Evolutionary conservation across 164 flowering plant genomes (phyloP).

Genomic region (Vitis rotundifolia): DNA sequence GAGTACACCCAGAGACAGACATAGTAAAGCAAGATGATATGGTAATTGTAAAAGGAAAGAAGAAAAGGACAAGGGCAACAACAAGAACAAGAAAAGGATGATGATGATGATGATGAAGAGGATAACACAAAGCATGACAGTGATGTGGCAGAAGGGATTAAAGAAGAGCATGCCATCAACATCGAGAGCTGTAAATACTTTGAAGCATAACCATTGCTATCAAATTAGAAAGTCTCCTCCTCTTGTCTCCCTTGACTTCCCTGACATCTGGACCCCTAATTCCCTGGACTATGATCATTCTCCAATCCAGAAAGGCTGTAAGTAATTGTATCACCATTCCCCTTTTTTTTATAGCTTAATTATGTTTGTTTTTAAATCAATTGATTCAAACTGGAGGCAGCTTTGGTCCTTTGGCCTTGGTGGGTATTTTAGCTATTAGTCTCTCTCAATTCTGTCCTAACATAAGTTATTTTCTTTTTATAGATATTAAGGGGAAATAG

Average conservation of each 20-base stretch:
- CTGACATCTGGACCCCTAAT: conserved; percentile 47
- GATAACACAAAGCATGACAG: background rate
- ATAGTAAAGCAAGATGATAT: too few relatives aligned
- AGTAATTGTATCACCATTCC: background rate
- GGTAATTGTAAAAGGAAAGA: too few relatives aligned
- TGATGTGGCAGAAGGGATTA: conserved; percentile 10
- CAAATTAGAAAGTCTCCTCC: conserved; percentile 35
- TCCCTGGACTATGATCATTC: conserved; percentile 10
- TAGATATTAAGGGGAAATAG: too few relatives aligned
- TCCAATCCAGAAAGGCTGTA: conserved; percentile 7
- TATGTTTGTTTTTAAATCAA: background rate
- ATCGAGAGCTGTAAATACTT: background rate
- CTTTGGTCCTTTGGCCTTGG: too few relatives aligned
- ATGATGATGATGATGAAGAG: conserved; percentile 1
- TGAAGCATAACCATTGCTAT: conserved; percentile 1
- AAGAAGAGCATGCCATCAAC: conserved; percentile 4
- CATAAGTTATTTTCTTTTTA: too few relatives aligned
- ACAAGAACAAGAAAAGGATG: background rate
- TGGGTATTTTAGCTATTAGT: too few relatives aligned
- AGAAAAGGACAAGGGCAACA: too few relatives aligned
- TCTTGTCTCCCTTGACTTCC: conserved; percentile 46
- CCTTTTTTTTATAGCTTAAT: background rate
- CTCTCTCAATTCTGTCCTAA: too few relatives aligned
- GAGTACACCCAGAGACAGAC: too few relatives aligned
- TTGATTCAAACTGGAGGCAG: too few relatives aligned